These are phyloP conservation scores for Leucocoprinus leucothites DNA, from an alignment of 768 basidiomycete genomes.

Conservation along the genomic window DNA sequence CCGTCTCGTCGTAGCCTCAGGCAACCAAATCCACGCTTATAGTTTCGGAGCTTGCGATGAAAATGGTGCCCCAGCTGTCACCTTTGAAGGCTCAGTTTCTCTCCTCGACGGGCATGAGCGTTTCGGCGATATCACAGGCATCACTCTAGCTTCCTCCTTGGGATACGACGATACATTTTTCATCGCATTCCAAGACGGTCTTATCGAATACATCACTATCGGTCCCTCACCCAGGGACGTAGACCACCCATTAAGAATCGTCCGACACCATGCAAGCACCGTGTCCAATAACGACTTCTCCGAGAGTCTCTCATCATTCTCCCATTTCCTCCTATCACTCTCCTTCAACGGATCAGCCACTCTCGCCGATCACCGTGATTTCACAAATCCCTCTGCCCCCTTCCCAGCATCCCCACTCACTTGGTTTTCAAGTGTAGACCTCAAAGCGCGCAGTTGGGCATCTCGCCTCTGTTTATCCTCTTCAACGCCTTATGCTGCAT, in stretches of 20 bases:
- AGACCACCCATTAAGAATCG: background rate
- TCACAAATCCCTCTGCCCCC: background rate
- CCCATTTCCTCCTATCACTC: slow-evolving; percentile 47
- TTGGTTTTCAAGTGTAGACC: slow-evolving; percentile 29
- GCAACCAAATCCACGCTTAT: slow-evolving; percentile 55
- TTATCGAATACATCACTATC: slow-evolving; percentile 34
- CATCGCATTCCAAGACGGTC: slow-evolving; percentile 60
- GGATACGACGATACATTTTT: slow-evolving; percentile 42
- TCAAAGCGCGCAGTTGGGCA: slow-evolving; percentile 60
- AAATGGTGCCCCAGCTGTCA: slow-evolving; percentile 38
- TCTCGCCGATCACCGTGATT: slow-evolving; percentile 11
- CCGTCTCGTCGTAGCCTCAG: slow-evolving; percentile 60
- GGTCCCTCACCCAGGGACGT: slow-evolving; percentile 2
- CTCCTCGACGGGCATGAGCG: slow-evolving; percentile 31
- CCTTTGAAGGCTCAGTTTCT: slow-evolving; percentile 42
- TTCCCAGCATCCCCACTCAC: background rate
- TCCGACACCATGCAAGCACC: background rate
- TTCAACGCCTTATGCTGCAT: slow-evolving; percentile 58
- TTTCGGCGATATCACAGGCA: slow-evolving; percentile 50
- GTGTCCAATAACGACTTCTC: slow-evolving; percentile 46
- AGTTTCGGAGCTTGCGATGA: slow-evolving; percentile 31
- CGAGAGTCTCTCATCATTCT: slow-evolving; percentile 52
- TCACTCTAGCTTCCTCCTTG: slow-evolving; percentile 46
- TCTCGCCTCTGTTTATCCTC: slow-evolving; percentile 52
- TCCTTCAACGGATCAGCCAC: slow-evolving; percentile 51